Conservation (phyloP, 2,329 filamentous ascomycete genomes). For the Colletotrichum theobromicola region DNA sequence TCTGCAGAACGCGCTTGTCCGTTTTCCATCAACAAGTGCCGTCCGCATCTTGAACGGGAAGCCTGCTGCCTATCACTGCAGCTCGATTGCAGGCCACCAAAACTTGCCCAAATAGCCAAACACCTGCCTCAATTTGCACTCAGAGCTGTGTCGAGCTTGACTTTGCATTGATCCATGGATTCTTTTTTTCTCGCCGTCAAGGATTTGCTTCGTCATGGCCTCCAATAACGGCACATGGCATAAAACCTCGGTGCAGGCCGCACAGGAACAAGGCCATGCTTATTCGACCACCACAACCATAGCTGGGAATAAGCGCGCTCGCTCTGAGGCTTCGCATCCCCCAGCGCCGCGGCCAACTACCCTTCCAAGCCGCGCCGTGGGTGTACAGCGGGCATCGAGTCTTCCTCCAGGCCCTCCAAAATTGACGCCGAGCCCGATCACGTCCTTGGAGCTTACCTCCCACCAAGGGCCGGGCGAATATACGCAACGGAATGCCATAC, state of each 20-base stretch:
- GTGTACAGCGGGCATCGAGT: slow-evolving; percentile 39
- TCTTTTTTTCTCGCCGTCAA: not conserved
- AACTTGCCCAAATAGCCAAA: not conserved
- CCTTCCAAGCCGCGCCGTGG: slow-evolving; percentile 14
- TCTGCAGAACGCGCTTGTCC: slow-evolving; percentile 12
- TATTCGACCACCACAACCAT: slow-evolving; percentile 43
- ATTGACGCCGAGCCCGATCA: slow-evolving; percentile 53
- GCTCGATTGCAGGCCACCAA: not conserved
- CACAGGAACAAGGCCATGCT: slow-evolving; percentile 40
- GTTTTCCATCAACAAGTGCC: not conserved
- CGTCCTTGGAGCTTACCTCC: slow-evolving; percentile 30
- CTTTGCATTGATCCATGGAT: not conserved
- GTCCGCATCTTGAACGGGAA: slow-evolving; percentile 1
- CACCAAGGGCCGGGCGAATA: slow-evolving; percentile 51
- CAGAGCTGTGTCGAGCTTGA: not conserved
- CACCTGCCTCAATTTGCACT: not conserved
- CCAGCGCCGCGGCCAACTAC: not conserved
- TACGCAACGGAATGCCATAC: slow-evolving; percentile 57
- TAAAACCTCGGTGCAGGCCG: slow-evolving; percentile 57
- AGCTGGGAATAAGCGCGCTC: slow-evolving; percentile 54
- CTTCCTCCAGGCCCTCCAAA: slow-evolving; percentile 33
- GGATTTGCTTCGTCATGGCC: slow-evolving; percentile 34
- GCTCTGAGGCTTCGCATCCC: slow-evolving; percentile 1
- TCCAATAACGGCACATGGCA: slow-evolving; percentile 49
- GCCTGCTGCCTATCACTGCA: not conserved